Base-by-base conservation (phyloP, 352 stramenopile genomes). In the Globisporangium okanoganense region DNA sequence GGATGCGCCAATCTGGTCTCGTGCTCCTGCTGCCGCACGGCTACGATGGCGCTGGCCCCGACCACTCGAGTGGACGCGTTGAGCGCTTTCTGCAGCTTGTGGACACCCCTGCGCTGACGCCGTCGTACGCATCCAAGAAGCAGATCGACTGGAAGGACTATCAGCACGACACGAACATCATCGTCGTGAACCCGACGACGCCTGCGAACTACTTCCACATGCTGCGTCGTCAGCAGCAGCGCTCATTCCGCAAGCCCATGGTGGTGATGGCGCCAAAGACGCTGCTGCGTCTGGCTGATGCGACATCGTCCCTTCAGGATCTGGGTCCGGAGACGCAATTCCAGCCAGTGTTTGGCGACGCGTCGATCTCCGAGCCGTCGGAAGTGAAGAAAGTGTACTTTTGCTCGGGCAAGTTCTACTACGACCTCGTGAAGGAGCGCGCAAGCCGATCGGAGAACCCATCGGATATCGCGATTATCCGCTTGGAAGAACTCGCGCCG, bases 171-270 rank as follows among this genome's bases (percentile, higher is more conserved):
- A 80, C 83, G 22, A 96, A 96, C 70, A 76, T 95, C 56, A 90
- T 93, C 56, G 85, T 97, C 10, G 76, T 79, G 45, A 92, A 94
- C 56, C 66, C 85, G 38, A 96, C 82, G 38, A 96, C 87, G 16
- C 94, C 96, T 1, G 95, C 95, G 38, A 98, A 98, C 71, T 99
- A 98, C 72, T 99, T 99, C 75, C 94, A 99, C 66, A 77, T 95
- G 62, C 75, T 99, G 58, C 90, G 94, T 65, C 88, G 95, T 61
- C 95, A 98, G 62, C 82, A 93, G 54, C 65, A 77, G 7, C 85
- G 84, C 6, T 36, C 64, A 24, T 95, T 90, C 74, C 82, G 82
- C 57, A 94, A 94, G 31, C 85, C 85, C 0, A 47, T 88, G 10
- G 71, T 92, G 22, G 75, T 88, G 20, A 92, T 95, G 78, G 80